Conservation (phyloP, 129 eudicot species). For the Centella asiatica region DNA sequence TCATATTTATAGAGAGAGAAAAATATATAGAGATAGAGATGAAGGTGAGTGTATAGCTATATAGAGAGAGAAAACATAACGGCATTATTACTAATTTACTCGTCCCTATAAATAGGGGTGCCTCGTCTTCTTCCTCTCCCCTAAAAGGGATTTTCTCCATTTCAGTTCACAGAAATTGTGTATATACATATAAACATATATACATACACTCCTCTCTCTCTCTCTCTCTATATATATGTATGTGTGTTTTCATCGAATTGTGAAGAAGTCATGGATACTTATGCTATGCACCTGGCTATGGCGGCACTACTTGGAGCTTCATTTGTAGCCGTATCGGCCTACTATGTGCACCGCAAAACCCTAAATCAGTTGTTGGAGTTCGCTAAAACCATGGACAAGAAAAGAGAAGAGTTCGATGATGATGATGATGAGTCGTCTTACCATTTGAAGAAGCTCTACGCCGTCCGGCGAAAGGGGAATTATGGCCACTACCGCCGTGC, state of each 20-base stretch:
- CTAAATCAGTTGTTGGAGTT: slow-evolving; percentile 76
- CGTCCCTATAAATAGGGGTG: too few relatives aligned
- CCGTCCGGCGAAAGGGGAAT: slow-evolving; percentile 22
- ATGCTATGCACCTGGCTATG: slow-evolving; percentile 75
- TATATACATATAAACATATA: too few relatives aligned
- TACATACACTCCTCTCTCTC: too few relatives aligned
- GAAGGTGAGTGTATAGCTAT: too few relatives aligned
- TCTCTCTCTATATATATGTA: too few relatives aligned
- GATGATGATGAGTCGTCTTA: slow-evolving; percentile 23
- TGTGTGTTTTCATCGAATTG: neutral
- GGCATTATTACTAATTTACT: too few relatives aligned
- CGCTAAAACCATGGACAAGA: slow-evolving; percentile 58
- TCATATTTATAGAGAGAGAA: too few relatives aligned
- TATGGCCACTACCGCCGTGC: slow-evolving; percentile 34
- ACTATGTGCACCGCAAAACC: slow-evolving; percentile 91
- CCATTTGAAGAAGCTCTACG: slow-evolving; percentile 28
- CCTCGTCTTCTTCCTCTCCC: too few relatives aligned
- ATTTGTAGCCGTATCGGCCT: slow-evolving; percentile 86
- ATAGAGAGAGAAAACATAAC: too few relatives aligned
- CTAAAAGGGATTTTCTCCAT: too few relatives aligned
- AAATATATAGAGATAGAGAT: too few relatives aligned
- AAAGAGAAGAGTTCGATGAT: slow-evolving; percentile 17
- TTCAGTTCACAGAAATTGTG: too few relatives aligned
- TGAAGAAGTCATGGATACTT: slow-evolving; percentile 36
- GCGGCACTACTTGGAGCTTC: slow-evolving; percentile 92